Evolutionary conservation across 768 basidiomycete species (phyloP).

Genomic region (Suillus hirtellus): DNA sequence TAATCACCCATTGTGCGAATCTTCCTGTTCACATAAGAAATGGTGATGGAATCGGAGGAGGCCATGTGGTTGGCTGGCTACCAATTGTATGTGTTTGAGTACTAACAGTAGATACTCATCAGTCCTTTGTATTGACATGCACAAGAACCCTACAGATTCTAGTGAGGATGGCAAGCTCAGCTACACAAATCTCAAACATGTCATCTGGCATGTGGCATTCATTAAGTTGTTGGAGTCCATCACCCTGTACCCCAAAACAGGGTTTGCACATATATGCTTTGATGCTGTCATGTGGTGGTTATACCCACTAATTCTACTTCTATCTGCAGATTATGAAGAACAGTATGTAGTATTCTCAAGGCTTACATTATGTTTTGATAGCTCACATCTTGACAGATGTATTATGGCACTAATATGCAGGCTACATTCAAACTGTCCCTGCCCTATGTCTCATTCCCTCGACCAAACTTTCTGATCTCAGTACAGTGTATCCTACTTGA

Average conservation of each 20-base stretch:
- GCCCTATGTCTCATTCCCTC: constrained; percentile 37
- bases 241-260: constrained; percentile 11
- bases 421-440: constrained; percentile 27
- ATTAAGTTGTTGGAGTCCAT: constrained; percentile 14
- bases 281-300: constrained; percentile 27
- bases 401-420: constrained; percentile 37
- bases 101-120: background rate
- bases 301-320: constrained; percentile 24
- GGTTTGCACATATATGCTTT: constrained; percentile 23
- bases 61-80: constrained; percentile 23
- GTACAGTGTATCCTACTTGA: constrained; percentile 9
- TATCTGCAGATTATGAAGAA: constrained; percentile 31
- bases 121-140: no score
- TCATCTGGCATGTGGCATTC: constrained; percentile 26
- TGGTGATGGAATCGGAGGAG: constrained; percentile 14
- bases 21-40: constrained; percentile 18
- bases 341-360: constrained; percentile 15
- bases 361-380: no score
- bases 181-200: constrained; percentile 21
- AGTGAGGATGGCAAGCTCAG: constrained; percentile 10
- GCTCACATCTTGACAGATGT: no score
- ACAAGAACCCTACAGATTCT: constrained; percentile 1
- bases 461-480: constrained; percentile 24
- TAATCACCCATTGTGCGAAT: constrained; percentile 19
- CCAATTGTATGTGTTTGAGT: constrained; percentile 7